These are phyloP conservation scores for Loxodes magnus DNA, from an alignment of 73 alveolate species.

Conservation along the genomic window DNA sequence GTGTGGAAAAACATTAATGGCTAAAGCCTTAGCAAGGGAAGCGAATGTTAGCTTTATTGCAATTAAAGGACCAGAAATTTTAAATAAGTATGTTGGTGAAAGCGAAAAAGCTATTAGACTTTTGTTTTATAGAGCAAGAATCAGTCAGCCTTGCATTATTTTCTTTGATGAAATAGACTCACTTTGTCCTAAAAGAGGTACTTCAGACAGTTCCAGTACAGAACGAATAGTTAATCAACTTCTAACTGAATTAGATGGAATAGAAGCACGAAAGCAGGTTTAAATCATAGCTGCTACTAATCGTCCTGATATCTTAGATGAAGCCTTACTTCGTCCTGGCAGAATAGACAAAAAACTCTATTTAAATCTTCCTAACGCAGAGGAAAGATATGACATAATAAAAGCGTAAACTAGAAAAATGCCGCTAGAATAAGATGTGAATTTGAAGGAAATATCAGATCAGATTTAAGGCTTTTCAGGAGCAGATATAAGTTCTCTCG, in stretches of 20 bases:
- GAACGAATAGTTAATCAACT: slow-evolving; percentile 97
- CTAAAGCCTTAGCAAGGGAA: slow-evolving; percentile 98
- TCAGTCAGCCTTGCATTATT: slow-evolving; percentile 97
- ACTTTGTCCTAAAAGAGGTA: slow-evolving; percentile 91
- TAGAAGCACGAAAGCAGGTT: slow-evolving; percentile 86
- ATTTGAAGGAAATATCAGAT: slow-evolving; percentile 61
- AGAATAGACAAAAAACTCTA: slow-evolving; percentile 86
- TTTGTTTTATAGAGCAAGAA: slow-evolving; percentile 83
- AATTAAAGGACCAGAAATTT: slow-evolving; percentile 98
- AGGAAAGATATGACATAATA: slow-evolving; percentile 81
- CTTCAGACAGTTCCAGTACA: slow-evolving; percentile 48
- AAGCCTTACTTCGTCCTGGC: slow-evolving; percentile 99
- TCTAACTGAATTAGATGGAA: slow-evolving; percentile 99
- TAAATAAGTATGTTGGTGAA: slow-evolving; percentile 99
- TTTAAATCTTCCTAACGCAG: slow-evolving; percentile 95
- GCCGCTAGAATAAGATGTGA: slow-evolving; percentile 63
- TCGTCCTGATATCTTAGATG: slow-evolving; percentile 98
- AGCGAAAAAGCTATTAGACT: slow-evolving; percentile 96
- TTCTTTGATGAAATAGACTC: slow-evolving; percentile 99
- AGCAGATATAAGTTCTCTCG: slow-evolving; percentile 93
- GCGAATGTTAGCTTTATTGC: slow-evolving; percentile 98
- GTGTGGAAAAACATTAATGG: slow-evolving; percentile 95
- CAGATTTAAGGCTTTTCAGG: slow-evolving; percentile 96
- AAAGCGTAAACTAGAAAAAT: slow-evolving; percentile 69
- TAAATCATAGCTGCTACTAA: slow-evolving; percentile 99